Base-by-base conservation (phyloP, 2,329 filamentous ascomycete species). In the Aureobasidium sp. region DNA sequence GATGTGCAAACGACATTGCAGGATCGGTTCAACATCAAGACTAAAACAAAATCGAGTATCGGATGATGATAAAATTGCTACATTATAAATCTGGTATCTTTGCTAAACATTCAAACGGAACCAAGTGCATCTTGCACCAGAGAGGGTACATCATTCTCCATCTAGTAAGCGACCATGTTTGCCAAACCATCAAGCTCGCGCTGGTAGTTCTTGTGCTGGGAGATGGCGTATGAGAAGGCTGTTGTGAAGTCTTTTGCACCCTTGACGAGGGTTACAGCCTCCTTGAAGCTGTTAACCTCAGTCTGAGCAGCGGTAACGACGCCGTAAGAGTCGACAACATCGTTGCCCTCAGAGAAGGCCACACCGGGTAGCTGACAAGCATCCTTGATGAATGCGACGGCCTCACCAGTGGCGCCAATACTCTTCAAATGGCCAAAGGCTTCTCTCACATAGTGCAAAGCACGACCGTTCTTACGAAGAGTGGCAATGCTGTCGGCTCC, bases 371-470 rank as follows among this genome's bases (percentile, higher is more conserved):
- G 70, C 34, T 74, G 74, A 55, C 73, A 68, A 61, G 77, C 70
- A 74, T 79, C 73, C 55, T 79, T 73, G 31, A 93, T 79, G 44
- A 93, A 76, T 2, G 83, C 77, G 0, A 90, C 83, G 0, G 80
- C 89, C 70, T 91, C 88, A 0, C 88, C 89, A 0, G 87, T 88
- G 0, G 87, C 90, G 1, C 85, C 90, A 27, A 94, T 88, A 1
- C 88, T 78, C 78, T 94, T 94, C 56, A 91, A 79, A 65, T 94
- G 90, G 0, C 89, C 89, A 67, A 93, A 94, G 0, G 89, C 87
- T 72, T 94, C 90, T 2, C 87, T 82, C 4, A 93, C 76, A 84
- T 87, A 94, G 76, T 93, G 87, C 1, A 88, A 70, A 0, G 88
- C 88, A 20, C 89, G 86, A 0, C 90, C 89, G 64, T 82, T 90